phyloP scores from a whole-genome alignment of 257 asterid genomes.

The Knoxia roxburghii region DNA sequence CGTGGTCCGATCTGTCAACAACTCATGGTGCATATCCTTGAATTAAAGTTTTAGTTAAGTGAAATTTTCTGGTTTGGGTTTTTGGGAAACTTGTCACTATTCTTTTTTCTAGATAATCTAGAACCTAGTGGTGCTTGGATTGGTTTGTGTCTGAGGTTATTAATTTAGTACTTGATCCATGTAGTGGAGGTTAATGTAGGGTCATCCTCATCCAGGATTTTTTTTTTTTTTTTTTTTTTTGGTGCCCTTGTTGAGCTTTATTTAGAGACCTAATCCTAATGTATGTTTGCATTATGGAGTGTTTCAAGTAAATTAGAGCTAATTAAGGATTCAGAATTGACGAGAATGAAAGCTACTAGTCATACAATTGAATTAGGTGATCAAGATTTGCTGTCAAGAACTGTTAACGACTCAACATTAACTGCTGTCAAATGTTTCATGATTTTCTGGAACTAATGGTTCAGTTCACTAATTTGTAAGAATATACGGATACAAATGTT shows the following conservation, averaged over 20 bases:
- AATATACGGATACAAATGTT: too few relatives aligned
- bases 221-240: neutral
- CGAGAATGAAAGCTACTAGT: neutral
- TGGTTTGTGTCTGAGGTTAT: neutral
- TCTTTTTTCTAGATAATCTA: slow-evolving; percentile 6
- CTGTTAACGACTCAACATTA: too few relatives aligned
- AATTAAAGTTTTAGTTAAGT: neutral
- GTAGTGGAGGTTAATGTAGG: slow-evolving; percentile 5
- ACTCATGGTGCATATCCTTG: slow-evolving; percentile 52
- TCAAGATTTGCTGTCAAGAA: neutral
- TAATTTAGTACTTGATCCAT: neutral
- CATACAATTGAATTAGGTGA: neutral
- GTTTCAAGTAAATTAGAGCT: slow-evolving; percentile 10
- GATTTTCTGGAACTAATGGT: too few relatives aligned
- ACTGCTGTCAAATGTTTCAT: too few relatives aligned
- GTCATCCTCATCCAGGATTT: neutral
- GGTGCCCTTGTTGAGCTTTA: neutral
- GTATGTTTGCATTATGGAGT: neutral
- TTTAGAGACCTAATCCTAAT: neutral
- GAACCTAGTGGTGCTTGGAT: slow-evolving; percentile 19
- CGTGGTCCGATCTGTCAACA: slow-evolving; percentile 62
- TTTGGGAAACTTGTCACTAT: slow-evolving; percentile 2
- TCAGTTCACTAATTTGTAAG: too few relatives aligned
- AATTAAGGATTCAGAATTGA: neutral
- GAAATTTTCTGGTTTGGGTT: neutral